phyloP scores from a whole-genome alignment of 140 eudicot genomes.

The Stevia rebaudiana region DNA sequence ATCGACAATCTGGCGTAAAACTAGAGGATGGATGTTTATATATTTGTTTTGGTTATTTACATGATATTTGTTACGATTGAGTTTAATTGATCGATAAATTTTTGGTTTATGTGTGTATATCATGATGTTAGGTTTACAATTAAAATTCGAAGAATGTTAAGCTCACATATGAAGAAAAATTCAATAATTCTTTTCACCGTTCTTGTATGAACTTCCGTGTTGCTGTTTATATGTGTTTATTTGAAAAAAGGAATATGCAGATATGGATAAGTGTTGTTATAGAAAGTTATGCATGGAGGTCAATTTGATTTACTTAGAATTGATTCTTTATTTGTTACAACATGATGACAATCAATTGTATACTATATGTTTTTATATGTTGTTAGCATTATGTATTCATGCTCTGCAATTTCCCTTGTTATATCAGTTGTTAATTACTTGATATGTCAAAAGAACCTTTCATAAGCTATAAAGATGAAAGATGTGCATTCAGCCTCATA shows the following conservation, averaged over 20 bases:
- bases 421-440: slow-evolving; percentile 3
- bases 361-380: not conserved
- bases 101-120: not conserved
- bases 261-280: not conserved
- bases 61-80: not conserved
- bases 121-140: not conserved
- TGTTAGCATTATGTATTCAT: not conserved
- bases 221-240: not conserved
- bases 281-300: not conserved
- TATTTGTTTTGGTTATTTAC: slow-evolving; percentile 1
- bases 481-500: not conserved
- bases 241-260: not conserved
- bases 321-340: not conserved
- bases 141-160: not conserved
- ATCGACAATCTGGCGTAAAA: slow-evolving; percentile 14
- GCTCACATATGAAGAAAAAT: slow-evolving; percentile 4
- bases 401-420: not conserved
- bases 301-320: not conserved
- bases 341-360: not conserved
- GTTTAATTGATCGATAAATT: not conserved
- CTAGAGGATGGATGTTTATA: not conserved
- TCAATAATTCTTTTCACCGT: not conserved
- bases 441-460: no score
- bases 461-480: not conserved
- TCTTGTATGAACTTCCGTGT: slow-evolving; percentile 3